Percentiles rank a stretch among this genome's conserved stretches.
These are phyloP conservation scores for Diplodia intermedia DNA, from an alignment of 2,329 filamentous ascomycete species.

Conservation along the genomic window DNA sequence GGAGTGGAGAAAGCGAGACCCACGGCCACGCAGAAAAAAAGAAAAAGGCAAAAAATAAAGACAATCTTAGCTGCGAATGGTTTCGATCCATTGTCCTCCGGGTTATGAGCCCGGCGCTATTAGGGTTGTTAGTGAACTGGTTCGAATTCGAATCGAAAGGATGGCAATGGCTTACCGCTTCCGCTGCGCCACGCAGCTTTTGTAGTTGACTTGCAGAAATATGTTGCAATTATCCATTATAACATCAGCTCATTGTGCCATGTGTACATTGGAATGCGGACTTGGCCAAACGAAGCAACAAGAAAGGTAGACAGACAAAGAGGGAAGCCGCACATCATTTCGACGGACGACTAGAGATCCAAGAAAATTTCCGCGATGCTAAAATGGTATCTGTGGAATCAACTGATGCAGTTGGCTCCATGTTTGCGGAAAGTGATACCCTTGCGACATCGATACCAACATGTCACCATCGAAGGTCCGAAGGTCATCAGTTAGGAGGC, in stretches of 20 bases:
- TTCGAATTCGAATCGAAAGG: background rate
- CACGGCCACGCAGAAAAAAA: background rate
- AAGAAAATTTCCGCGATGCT: background rate
- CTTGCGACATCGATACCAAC: background rate
- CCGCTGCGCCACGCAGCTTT: slow-evolving; percentile 44
- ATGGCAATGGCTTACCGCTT: slow-evolving; percentile 36
- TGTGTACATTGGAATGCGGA: background rate
- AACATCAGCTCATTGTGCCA: background rate
- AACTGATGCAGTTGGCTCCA: background rate
- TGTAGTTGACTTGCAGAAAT: background rate
- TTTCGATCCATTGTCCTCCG: slow-evolving; percentile 45
- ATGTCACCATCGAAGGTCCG: background rate
- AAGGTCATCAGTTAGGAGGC: background rate
- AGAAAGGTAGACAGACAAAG: background rate
- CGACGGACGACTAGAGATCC: background rate
- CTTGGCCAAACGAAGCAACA: background rate
- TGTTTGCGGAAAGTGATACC: background rate
- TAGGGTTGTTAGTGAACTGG: slow-evolving; percentile 8
- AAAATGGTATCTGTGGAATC: background rate
- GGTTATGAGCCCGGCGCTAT: slow-evolving; percentile 43
- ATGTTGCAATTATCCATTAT: background rate
- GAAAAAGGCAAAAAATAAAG: slow-evolving; percentile 34
- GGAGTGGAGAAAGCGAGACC: background rate
- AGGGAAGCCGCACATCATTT: background rate
- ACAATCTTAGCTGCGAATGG: slow-evolving; percentile 39